These are phyloP conservation scores for Elsinoe arachidis DNA, from an alignment of 2,329 filamentous ascomycete species.

Conservation along the genomic window DNA sequence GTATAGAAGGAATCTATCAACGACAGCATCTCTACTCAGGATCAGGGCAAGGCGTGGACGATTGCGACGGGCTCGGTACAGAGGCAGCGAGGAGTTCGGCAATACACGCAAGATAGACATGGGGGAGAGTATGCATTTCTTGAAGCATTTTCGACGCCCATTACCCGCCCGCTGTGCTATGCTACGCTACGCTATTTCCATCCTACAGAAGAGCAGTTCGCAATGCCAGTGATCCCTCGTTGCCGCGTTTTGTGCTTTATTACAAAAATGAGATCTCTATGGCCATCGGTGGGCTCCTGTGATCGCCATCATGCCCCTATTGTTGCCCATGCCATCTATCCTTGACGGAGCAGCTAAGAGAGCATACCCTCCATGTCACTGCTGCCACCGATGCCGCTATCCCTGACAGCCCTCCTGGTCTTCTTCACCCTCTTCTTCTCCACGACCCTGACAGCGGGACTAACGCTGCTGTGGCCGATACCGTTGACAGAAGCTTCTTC, in stretches of 20 bases:
- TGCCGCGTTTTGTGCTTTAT: neutral
- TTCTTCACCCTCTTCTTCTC: slow-evolving; percentile 8
- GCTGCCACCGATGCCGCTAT: slow-evolving; percentile 10
- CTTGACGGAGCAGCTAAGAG: neutral
- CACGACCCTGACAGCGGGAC: neutral
- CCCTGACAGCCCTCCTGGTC: slow-evolving; percentile 9
- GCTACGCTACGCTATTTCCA: neutral
- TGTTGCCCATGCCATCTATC: neutral
- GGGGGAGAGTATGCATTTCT: no score
- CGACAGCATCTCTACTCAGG: slow-evolving; percentile 4
- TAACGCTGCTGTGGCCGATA: neutral
- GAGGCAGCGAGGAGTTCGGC: neutral
- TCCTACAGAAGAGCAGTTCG: slow-evolving; percentile 1
- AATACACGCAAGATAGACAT: no score
- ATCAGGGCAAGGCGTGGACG: no score
- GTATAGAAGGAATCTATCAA: neutral
- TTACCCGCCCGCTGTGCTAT: neutral
- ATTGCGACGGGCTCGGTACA: no score
- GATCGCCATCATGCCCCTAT: neutral
- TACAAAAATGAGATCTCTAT: neutral
- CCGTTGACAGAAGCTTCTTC: neutral
- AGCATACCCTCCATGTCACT: slow-evolving; percentile 1
- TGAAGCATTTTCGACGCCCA: neutral
- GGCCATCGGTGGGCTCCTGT: neutral
- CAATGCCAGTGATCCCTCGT: neutral